A percentile compares a stretch with the other conserved stretches of the same genome.
These are phyloP conservation scores for Brasenia schreberi DNA, from an alignment of 164 flowering plant genomes.

Conservation along the genomic window DNA sequence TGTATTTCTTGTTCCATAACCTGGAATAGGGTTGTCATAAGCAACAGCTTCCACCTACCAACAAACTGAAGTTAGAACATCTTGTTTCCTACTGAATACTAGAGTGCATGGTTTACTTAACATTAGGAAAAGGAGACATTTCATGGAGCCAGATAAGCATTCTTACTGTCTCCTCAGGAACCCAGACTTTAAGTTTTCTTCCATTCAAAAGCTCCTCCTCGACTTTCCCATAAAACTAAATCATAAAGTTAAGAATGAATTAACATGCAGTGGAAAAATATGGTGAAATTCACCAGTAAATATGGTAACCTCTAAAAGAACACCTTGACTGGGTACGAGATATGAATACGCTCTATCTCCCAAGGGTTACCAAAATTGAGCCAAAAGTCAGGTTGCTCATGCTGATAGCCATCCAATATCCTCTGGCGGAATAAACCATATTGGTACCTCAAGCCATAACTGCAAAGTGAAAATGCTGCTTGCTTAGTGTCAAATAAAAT, in stretches of 20 bases:
- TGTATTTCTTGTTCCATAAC: conserved; percentile 47
- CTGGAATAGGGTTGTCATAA: conserved; percentile 58
- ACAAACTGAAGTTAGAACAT: neutral
- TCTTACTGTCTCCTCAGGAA: conserved; percentile 42
- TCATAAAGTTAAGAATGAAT: neutral
- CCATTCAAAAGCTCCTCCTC: conserved; percentile 36
- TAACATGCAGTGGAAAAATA: too few species aligned
- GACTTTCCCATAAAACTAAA: conserved; percentile 44
- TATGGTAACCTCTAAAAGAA: neutral
- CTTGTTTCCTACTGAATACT: neutral
- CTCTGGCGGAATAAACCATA: conserved; percentile 49
- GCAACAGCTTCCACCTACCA: conserved; percentile 54
- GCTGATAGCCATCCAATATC: conserved; percentile 46
- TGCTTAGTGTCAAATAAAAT: too few species aligned
- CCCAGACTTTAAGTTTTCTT: conserved; percentile 31
- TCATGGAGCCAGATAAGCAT: neutral
- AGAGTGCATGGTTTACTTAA: too few species aligned
- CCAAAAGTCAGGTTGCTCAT: conserved; percentile 56
- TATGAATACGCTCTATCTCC: conserved; percentile 53
- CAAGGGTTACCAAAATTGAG: conserved; percentile 54
- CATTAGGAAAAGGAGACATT: neutral
- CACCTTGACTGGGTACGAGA: conserved; percentile 46
- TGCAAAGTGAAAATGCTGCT: conserved; percentile 18
- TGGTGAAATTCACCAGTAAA: too few species aligned
- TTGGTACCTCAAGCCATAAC: conserved; percentile 50